Evolutionary conservation across 108 stramenopile species (phyloP).

Genomic region (Cylindrotheca fusiformis): DNA sequence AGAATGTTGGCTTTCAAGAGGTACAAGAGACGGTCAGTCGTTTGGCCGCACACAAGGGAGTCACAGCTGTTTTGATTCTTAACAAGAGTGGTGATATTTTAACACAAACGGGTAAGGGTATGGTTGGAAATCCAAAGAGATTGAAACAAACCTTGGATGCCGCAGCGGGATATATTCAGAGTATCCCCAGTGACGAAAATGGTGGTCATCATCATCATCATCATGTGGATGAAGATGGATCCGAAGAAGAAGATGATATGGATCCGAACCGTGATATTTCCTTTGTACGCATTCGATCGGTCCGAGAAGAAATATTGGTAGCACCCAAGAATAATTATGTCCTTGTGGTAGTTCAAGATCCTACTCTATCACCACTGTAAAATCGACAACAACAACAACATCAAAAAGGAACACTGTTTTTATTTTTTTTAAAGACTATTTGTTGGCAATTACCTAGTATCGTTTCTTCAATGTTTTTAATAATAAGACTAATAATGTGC

Average conservation of each 20-base stretch:
- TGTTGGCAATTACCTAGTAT: too few relatives aligned
- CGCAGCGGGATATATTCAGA: constrained; percentile 24
- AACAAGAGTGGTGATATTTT: constrained; percentile 39
- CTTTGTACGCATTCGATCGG: constrained; percentile 40
- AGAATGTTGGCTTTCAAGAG: constrained; percentile 29
- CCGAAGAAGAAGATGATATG: constrained; percentile 10
- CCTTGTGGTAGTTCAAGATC: constrained; percentile 39
- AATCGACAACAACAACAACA: too few relatives aligned
- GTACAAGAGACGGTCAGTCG: constrained; percentile 47
- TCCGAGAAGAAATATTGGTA: constrained; percentile 33
- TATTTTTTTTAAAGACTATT: too few relatives aligned
- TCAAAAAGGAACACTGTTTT: too few relatives aligned
- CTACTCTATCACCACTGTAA: constrained; percentile 22
- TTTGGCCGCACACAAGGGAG: constrained; percentile 40
- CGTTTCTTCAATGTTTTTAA: too few relatives aligned
- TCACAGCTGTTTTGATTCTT: constrained; percentile 36
- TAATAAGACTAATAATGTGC: too few relatives aligned
- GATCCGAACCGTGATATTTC: constrained; percentile 15
- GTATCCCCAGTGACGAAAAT: constrained; percentile 15
- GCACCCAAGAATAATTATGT: constrained; percentile 42
- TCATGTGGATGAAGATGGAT: not conserved
- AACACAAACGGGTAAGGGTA: constrained; percentile 18
- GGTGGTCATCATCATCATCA: not conserved
- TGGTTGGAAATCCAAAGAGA: constrained; percentile 23
- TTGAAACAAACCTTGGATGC: constrained; percentile 32